A percentile compares a stretch with the other conserved stretches of the same genome.
Evolutionary conservation across 2,329 filamentous ascomycete species (phyloP).

Genomic region (Sphaerulina populicola): DNA sequence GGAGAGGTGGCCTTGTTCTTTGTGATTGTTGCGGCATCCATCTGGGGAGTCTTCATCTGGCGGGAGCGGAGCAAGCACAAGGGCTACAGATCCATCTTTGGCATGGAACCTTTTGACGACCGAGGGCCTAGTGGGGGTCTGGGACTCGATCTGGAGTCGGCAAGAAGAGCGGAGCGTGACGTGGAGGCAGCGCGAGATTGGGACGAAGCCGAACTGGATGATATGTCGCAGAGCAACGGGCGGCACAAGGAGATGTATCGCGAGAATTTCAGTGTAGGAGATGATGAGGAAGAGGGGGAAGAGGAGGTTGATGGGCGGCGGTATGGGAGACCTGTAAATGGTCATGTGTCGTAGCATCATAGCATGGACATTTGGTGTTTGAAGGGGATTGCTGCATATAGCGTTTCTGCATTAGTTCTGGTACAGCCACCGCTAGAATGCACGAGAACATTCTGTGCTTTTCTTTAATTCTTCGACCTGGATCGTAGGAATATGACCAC

Average conservation of each 20-base stretch:
- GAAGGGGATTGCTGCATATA: neutral
- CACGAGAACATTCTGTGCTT: no score
- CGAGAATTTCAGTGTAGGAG: slow-evolving; percentile 20
- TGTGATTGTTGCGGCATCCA: slow-evolving; percentile 61
- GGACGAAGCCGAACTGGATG: slow-evolving; percentile 54
- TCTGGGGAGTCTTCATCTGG: slow-evolving; percentile 67
- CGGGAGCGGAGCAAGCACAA: slow-evolving; percentile 44
- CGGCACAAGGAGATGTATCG: slow-evolving; percentile 7
- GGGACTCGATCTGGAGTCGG: slow-evolving; percentile 33
- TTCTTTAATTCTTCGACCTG: neutral
- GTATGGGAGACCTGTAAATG: slow-evolving; percentile 9
- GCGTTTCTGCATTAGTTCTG: neutral
- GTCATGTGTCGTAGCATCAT: slow-evolving; percentile 3
- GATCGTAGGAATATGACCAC: slow-evolving; percentile 19
- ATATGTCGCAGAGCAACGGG: slow-evolving; percentile 31
- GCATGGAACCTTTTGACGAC: slow-evolving; percentile 34
- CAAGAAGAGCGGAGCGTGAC: slow-evolving; percentile 38
- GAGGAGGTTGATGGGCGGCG: neutral
- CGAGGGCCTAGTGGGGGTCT: slow-evolving; percentile 38
- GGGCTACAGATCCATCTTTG: slow-evolving; percentile 40
- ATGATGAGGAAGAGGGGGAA: slow-evolving; percentile 16
- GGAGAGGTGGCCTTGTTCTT: slow-evolving; percentile 79
- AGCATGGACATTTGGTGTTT: neutral
- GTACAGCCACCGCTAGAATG: neutral
- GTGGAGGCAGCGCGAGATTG: slow-evolving; percentile 53